Evolutionary conservation across 768 basidiomycete species (phyloP).

Genomic region (Floccularia luteovirens): DNA sequence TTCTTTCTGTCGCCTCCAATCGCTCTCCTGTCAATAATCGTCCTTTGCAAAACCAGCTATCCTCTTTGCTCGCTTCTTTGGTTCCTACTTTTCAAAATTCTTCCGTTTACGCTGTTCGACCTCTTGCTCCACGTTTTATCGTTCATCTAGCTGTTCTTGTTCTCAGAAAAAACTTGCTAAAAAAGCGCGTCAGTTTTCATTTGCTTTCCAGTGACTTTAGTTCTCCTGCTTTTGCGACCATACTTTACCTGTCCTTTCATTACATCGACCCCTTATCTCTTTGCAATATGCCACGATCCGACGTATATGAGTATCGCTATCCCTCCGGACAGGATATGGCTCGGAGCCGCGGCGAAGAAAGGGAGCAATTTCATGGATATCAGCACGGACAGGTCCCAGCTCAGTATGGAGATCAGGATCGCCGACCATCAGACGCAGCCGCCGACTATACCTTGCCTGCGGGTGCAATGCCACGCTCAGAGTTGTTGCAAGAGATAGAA

Average conservation of each 20-base stretch:
- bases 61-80: slow-evolving; percentile 22
- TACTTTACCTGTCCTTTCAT: slow-evolving; percentile 5
- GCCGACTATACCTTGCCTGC: slow-evolving; percentile 11
- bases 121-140: too few species aligned
- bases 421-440: slow-evolving; percentile 16
- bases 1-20: slow-evolving; percentile 27
- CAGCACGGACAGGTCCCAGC: slow-evolving; percentile 10
- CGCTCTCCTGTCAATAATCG: slow-evolving; percentile 29
- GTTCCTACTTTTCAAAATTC: slow-evolving; percentile 12
- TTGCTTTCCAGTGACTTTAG: not conserved
- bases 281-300: slow-evolving; percentile 33
- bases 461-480: slow-evolving; percentile 17
- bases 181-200: not conserved
- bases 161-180: not conserved
- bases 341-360: slow-evolving; percentile 14
- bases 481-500: slow-evolving; percentile 21
- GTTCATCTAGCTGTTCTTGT: not conserved
- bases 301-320: slow-evolving; percentile 31
- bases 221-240: slow-evolving; percentile 1
- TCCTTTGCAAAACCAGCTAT: slow-evolving; percentile 27
- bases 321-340: slow-evolving; percentile 20
- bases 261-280: slow-evolving; percentile 3
- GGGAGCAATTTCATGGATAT: slow-evolving; percentile 13
- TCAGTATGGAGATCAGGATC: slow-evolving; percentile 18
- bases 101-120: slow-evolving; percentile 5